A percentile compares a stretch with the other conserved stretches of the same genome.
Evolutionary conservation across 148 eudicot genomes (phyloP).

Genomic region (Nepenthes mirabilis): DNA sequence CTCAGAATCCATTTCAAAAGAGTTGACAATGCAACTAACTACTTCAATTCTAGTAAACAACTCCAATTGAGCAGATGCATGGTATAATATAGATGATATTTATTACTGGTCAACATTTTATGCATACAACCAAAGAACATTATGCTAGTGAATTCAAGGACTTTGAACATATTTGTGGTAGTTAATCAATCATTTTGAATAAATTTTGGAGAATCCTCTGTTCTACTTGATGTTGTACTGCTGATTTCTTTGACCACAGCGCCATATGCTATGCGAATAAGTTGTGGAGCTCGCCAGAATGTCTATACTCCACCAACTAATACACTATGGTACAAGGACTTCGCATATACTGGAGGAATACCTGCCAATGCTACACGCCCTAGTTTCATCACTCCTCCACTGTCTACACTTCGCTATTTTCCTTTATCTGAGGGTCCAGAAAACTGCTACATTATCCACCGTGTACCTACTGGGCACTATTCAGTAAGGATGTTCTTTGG

Average conservation of each 20-base stretch:
- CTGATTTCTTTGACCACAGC: constrained; percentile 18
- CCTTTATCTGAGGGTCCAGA: constrained; percentile 87
- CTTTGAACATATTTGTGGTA: too few relatives aligned
- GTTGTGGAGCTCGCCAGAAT: constrained; percentile 77
- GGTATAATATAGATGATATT: too few relatives aligned
- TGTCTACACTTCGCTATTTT: constrained; percentile 67
- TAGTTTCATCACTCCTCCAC: constrained; percentile 67
- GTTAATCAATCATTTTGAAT: not conserved
- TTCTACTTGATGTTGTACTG: not conserved
- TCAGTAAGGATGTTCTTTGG: constrained; percentile 70
- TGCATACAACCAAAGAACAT: too few relatives aligned
- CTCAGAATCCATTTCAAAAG: too few relatives aligned
- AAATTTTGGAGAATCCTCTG: not conserved
- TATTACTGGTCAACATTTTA: too few relatives aligned
- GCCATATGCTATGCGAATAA: constrained; percentile 81
- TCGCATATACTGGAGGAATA: constrained; percentile 81
- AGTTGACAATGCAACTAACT: too few relatives aligned
- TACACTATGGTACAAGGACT: constrained; percentile 80
- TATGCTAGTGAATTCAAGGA: too few relatives aligned
- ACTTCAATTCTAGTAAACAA: too few relatives aligned
- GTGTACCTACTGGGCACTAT: constrained; percentile 74
- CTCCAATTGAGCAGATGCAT: too few relatives aligned
- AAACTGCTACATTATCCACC: constrained; percentile 71
- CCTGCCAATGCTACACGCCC: constrained; percentile 73
- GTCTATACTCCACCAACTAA: constrained; percentile 58